Conservation (phyloP, 2,329 filamentous ascomycete genomes). For the Alternaria brassicicola region DNA sequence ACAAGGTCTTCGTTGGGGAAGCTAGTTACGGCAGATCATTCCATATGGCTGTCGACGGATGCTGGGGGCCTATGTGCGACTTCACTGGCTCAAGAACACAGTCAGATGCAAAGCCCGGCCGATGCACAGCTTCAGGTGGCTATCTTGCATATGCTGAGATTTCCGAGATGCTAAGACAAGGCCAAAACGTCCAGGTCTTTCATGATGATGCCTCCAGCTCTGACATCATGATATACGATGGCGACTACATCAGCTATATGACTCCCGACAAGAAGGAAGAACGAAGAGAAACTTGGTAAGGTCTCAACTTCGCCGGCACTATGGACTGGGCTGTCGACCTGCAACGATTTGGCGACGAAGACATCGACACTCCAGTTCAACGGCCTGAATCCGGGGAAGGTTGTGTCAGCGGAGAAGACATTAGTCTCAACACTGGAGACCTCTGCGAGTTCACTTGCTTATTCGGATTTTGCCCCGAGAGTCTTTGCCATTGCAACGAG, state of each 20-base stretch:
- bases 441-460: slow-evolving; percentile 8
- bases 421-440: slow-evolving; percentile 1
- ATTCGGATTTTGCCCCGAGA: slow-evolving; percentile 6
- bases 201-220: neutral
- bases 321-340: neutral
- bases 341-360: too few relatives aligned
- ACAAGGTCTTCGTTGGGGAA: slow-evolving; percentile 44
- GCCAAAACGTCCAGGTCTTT: too few relatives aligned
- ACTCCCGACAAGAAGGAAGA: neutral
- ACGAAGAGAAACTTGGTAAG: neutral
- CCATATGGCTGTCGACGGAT: slow-evolving; percentile 42
- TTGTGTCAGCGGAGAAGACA: neutral
- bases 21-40: slow-evolving; percentile 47
- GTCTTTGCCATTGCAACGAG: neutral
- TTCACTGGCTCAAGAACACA: slow-evolving; percentile 37
- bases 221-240: neutral
- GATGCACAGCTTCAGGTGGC: slow-evolving; percentile 49
- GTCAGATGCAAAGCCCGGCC: slow-evolving; percentile 42
- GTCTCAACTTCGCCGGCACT: neutral
- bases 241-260: neutral
- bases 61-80: slow-evolving; percentile 41
- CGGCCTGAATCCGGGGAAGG: neutral
- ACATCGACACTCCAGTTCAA: neutral
- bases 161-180: neutral
- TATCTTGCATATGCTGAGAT: slow-evolving; percentile 53